These are phyloP conservation scores for Aschersonia sp. DNA, from an alignment of 2,329 filamentous ascomycete genomes.

Conservation along the genomic window DNA sequence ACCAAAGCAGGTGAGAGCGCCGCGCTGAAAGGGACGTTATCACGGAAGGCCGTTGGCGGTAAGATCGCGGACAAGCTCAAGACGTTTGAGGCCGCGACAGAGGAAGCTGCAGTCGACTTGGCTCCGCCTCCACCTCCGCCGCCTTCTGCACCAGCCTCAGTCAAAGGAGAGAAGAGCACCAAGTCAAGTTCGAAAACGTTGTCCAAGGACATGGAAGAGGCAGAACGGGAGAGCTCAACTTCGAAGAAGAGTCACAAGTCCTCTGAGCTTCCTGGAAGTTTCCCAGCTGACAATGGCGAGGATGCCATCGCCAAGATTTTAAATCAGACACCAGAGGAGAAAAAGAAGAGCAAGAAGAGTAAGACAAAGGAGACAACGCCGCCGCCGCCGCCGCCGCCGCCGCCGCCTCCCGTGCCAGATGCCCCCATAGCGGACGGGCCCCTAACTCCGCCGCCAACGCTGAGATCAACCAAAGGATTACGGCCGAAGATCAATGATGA, in stretches of 20 bases:
- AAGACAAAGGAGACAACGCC: conserved; percentile 13
- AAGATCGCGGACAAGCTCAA: conserved; percentile 43
- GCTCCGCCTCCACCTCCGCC: conserved; percentile 20
- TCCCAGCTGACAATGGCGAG: conserved; percentile 37
- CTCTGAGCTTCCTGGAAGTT: conserved; percentile 32
- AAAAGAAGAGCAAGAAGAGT: conserved; percentile 21
- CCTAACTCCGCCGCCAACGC: conserved; percentile 36
- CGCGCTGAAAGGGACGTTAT: conserved; percentile 23
- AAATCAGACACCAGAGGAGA: conserved; percentile 30
- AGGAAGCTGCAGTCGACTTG: conserved; percentile 18
- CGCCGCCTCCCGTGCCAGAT: conserved; percentile 26
- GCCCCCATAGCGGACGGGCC: conserved; percentile 32
- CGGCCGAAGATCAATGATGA: conserved; percentile 63
- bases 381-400: conserved; percentile 2
- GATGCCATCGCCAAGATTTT: conserved; percentile 35
- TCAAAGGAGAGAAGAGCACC: conserved; percentile 6
- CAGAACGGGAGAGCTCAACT: conserved; percentile 14
- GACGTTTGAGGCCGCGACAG: conserved; percentile 34
- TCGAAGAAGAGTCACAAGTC: conserved; percentile 16
- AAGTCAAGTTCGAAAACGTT: conserved; percentile 29
- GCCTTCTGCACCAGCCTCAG: conserved; percentile 13
- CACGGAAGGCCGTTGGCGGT: conserved; percentile 32
- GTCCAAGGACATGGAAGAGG: conserved; percentile 19
- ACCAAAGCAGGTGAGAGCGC: conserved; percentile 18
- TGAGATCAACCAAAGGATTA: conserved; percentile 55